Percentiles rank a stretch among this genome's conserved stretches.
These are phyloP conservation scores for Penicillium coprophilum DNA, from an alignment of 495 filamentous ascomycete genomes.

Conservation along the genomic window DNA sequence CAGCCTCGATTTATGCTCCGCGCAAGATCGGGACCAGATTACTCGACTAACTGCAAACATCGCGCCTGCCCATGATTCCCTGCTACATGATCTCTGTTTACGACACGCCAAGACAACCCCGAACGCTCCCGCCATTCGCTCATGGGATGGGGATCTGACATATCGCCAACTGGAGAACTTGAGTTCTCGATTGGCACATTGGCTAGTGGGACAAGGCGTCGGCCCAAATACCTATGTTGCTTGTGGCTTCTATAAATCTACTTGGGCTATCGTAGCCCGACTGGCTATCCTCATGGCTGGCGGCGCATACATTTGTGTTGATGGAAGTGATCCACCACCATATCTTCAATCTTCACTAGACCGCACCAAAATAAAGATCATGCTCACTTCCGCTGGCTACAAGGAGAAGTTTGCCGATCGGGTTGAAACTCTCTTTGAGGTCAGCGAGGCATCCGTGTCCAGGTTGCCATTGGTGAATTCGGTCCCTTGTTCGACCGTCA, in stretches of 20 bases:
- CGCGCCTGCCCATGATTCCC: conserved; percentile 13
- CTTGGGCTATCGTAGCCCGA: conserved; percentile 32
- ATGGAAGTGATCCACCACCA: conserved; percentile 46
- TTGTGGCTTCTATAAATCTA: conserved; percentile 33
- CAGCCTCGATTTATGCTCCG: conserved; percentile 15
- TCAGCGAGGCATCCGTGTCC: conserved; percentile 14
- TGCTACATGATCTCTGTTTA: conserved; percentile 21
- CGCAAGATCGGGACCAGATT: conserved; percentile 14
- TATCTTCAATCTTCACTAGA: conserved; percentile 22
- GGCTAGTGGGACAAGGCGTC: conserved; percentile 28
- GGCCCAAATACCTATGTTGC: conserved; percentile 28
- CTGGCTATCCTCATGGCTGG: conserved; percentile 37
- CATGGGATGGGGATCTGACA: conserved; percentile 37
- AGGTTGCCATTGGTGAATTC: background rate
- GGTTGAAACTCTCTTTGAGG: conserved; percentile 14
- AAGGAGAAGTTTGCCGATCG: conserved; percentile 8
- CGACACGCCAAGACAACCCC: conserved; percentile 16
- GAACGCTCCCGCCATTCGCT: conserved; percentile 19
- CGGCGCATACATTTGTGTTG: conserved; percentile 51
- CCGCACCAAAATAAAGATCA: conserved; percentile 18
- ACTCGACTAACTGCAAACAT: conserved; percentile 9
- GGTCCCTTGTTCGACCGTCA: conserved; percentile 8
- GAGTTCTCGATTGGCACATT: conserved; percentile 22
- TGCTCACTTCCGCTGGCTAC: conserved; percentile 20
- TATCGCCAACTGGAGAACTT: conserved; percentile 31